Conservation (phyloP, 352 stramenopile genomes). For the Pythium scleroteichum region DNA sequence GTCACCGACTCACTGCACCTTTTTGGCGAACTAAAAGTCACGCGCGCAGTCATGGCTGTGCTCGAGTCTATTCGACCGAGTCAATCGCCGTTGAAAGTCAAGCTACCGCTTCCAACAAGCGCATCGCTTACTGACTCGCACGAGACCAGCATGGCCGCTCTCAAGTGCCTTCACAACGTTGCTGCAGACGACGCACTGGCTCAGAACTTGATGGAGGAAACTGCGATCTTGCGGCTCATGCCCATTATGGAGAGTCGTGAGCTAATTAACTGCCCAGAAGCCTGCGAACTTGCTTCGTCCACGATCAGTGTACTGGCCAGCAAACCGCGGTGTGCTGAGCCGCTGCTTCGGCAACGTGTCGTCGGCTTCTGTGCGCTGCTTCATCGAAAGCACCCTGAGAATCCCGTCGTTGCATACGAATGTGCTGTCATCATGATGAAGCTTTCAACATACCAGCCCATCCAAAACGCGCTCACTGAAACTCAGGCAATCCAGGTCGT, state of each 20-base stretch:
- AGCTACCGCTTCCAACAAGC: neutral
- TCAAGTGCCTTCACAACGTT: constrained; percentile 73
- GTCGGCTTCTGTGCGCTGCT: constrained; percentile 62
- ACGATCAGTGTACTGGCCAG: constrained; percentile 51
- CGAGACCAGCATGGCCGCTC: constrained; percentile 65
- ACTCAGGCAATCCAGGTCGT: constrained; percentile 67
- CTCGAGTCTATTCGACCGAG: constrained; percentile 36
- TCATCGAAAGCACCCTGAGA: constrained; percentile 40
- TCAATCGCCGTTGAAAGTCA: neutral
- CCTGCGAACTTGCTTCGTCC: constrained; percentile 42
- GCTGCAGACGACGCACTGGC: constrained; percentile 62
- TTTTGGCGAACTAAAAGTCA: constrained; percentile 66
- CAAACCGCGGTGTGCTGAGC: constrained; percentile 48
- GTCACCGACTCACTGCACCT: constrained; percentile 74
- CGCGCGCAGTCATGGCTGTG: constrained; percentile 45
- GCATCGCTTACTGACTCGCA: constrained; percentile 4
- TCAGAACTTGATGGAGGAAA: constrained; percentile 58
- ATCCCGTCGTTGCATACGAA: constrained; percentile 40
- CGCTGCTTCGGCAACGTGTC: constrained; percentile 45
- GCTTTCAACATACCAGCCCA: constrained; percentile 71
- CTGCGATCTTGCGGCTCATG: constrained; percentile 39
- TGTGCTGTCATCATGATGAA: constrained; percentile 53
- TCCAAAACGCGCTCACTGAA: constrained; percentile 51
- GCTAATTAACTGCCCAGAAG: constrained; percentile 38
- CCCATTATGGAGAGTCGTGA: constrained; percentile 48